Percentiles rank a stretch among this genome's conserved stretches.
phyloP scores from a whole-genome alignment of 805 yeast genomes.

The Candida koratica region DNA sequence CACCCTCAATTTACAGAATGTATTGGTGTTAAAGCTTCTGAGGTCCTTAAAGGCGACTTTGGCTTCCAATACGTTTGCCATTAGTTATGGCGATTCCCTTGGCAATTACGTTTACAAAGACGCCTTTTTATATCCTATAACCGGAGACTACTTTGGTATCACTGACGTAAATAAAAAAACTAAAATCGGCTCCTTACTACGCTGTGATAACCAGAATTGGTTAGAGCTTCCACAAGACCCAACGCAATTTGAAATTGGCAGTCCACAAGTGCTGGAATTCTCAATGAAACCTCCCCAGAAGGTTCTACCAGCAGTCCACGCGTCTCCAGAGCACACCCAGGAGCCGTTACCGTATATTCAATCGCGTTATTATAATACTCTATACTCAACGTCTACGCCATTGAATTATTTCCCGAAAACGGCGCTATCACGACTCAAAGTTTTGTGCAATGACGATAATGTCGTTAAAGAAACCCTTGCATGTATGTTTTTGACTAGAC shows the following conservation, averaged over 20 bases:
- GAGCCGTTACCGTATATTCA: conserved; percentile 30
- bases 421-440: conserved; percentile 43
- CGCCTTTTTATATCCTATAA: conserved; percentile 11
- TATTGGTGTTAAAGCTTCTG: conserved; percentile 10
- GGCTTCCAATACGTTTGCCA: conserved; percentile 1
- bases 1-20: conserved; percentile 9
- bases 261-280: conserved; percentile 10
- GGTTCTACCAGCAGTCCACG: neutral
- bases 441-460: conserved; percentile 33
- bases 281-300: conserved; percentile 18
- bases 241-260: conserved; percentile 1
- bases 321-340: conserved; percentile 15
- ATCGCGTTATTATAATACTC: conserved; percentile 32
- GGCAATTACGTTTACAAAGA: conserved; percentile 15
- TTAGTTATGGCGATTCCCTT: conserved; percentile 12
- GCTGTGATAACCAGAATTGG: conserved; percentile 2
- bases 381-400: conserved; percentile 39
- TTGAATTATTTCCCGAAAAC: conserved; percentile 46
- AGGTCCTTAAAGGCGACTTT: conserved; percentile 1
- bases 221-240: neutral
- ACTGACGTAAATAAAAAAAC: conserved; percentile 10
- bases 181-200: conserved; percentile 4
- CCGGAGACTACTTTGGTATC: conserved; percentile 10
- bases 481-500: conserved; percentile 30
- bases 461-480: conserved; percentile 22